A percentile compares a stretch with the other conserved stretches of the same genome.
Evolutionary conservation across 495 filamentous ascomycete species (phyloP).

Genomic region (Penicillium lagena): DNA sequence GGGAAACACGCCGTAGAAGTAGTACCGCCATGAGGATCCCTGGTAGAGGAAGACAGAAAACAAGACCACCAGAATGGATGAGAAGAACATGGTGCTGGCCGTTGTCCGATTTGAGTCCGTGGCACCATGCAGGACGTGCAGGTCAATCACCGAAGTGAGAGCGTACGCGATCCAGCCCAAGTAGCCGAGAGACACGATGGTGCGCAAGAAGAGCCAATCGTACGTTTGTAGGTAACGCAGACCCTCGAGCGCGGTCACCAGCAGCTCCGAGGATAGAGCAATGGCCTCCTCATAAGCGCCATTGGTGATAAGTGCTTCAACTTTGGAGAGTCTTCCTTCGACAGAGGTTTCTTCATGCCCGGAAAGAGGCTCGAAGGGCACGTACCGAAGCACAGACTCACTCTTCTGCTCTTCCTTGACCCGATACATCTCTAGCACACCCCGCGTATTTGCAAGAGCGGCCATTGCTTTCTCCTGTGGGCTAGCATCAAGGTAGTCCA

Average conservation of each 20-base stretch:
- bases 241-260: slow-evolving; percentile 72
- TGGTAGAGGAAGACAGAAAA: slow-evolving; percentile 77
- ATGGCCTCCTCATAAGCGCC: slow-evolving; percentile 71
- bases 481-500: slow-evolving; percentile 70
- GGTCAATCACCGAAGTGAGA: slow-evolving; percentile 81
- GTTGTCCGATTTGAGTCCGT: slow-evolving; percentile 59
- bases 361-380: slow-evolving; percentile 58
- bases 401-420: slow-evolving; percentile 90
- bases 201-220: slow-evolving; percentile 95
- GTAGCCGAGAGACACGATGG: slow-evolving; percentile 90
- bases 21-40: slow-evolving; percentile 77
- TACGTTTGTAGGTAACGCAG: slow-evolving; percentile 92
- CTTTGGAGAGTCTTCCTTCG: slow-evolving; percentile 59
- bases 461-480: slow-evolving; percentile 76
- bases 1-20: slow-evolving; percentile 87
- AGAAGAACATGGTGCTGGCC: slow-evolving; percentile 59
- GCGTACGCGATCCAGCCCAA: slow-evolving; percentile 96
- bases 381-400: slow-evolving; percentile 65
- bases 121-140: slow-evolving; percentile 75
- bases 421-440: slow-evolving; percentile 93
- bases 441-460: slow-evolving; percentile 74
- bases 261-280: slow-evolving; percentile 62
- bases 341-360: slow-evolving; percentile 53
- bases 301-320: slow-evolving; percentile 59
- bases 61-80: slow-evolving; percentile 64